Evolutionary conservation across 176 grass and related monocot species (phyloP), one percentile per base, ranked within the genome.

Genomic region (Otatea glauca): DNA sequence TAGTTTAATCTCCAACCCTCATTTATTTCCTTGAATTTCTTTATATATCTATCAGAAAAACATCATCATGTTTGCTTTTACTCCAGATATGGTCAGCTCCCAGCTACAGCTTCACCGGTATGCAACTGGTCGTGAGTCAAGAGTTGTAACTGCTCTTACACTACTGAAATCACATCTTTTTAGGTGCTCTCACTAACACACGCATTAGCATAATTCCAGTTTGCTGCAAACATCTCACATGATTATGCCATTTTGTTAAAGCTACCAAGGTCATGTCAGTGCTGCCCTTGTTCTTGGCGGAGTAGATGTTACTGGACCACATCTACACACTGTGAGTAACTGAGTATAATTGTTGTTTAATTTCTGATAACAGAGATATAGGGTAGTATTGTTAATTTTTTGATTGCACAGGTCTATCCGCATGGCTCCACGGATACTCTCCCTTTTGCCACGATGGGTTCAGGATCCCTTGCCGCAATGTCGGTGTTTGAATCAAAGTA

Each of bases 401-500:
- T 63, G 3, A 74, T 72, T 60, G 45, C 84, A 62, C 69, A 98
- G 95, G 91, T 98, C 71, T 98, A 93, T 85, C 95, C 95, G 1
- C 95, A 98, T 74, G 95, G 95, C 42, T 98, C 95, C 68, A 93
- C 95, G 20, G 95, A 98, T 54, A 98, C 92, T 23, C 95, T 98
- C 72, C 95, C 95, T 77, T 98, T 98, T 87, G 95, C 95, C n/a
- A 98, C 95, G 2, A 98, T 98, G 95, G 95, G 95, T 80, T 98
- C 95, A 72, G 95, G 95, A n/a, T 98, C 95, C 70, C 92, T 98
- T 78, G 95, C 95, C 65, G 95, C 95, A 62, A 98, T 98, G 92
- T 88, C 95, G 2, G 87, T 98, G 29, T 95, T 98, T 39, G 95
- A 98, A 61, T 92, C 92, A 0, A 92, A 95, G 56, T 98, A 91